A percentile compares a stretch with the other conserved stretches of the same genome.
These are phyloP conservation scores for Fusarium hainanense DNA, from an alignment of 2,329 filamentous ascomycete species.

Conservation along the genomic window DNA sequence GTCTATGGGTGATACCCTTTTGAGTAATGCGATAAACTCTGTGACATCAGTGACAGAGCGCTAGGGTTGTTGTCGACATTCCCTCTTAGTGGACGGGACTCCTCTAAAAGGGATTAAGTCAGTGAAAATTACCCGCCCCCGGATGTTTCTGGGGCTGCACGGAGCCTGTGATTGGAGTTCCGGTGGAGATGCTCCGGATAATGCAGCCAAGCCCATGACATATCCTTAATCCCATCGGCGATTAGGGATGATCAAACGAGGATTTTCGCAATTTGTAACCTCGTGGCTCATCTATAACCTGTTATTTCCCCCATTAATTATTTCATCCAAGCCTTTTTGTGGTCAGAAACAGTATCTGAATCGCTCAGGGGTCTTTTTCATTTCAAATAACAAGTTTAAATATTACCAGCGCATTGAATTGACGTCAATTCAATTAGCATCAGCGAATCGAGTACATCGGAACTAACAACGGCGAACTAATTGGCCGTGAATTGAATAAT, in stretches of 20 bases:
- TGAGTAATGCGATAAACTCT: slow-evolving; percentile 17
- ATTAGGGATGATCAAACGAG: slow-evolving; percentile 8
- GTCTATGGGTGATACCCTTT: slow-evolving; percentile 9
- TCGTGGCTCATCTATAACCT: slow-evolving; percentile 21
- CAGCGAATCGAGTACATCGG: slow-evolving; percentile 29
- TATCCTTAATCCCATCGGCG: slow-evolving; percentile 24
- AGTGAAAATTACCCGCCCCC: slow-evolving; percentile 21
- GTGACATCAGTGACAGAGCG: slow-evolving; percentile 25
- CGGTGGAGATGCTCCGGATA: slow-evolving; percentile 39
- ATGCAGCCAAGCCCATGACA: slow-evolving; percentile 28
- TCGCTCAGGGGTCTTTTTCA: slow-evolving; percentile 1
- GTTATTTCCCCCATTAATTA: slow-evolving; percentile 16
- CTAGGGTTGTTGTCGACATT: slow-evolving; percentile 4
- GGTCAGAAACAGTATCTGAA: not conserved
- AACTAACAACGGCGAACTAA: not conserved
- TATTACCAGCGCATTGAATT: slow-evolving; percentile 2
- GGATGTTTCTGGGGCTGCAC: slow-evolving; percentile 24
- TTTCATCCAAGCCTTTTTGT: slow-evolving; percentile 1
- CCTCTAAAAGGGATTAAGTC: not conserved
- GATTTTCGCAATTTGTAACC: not conserved
- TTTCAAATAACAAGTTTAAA: slow-evolving; percentile 1
- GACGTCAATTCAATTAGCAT: slow-evolving; percentile 34
- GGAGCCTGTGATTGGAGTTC: slow-evolving; percentile 31
- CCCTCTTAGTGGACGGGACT: not conserved
- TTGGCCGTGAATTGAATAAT: slow-evolving; percentile 9